These are phyloP conservation scores for Exserohilum rostratum DNA, from an alignment of 2,329 filamentous ascomycete species.

Conservation along the genomic window DNA sequence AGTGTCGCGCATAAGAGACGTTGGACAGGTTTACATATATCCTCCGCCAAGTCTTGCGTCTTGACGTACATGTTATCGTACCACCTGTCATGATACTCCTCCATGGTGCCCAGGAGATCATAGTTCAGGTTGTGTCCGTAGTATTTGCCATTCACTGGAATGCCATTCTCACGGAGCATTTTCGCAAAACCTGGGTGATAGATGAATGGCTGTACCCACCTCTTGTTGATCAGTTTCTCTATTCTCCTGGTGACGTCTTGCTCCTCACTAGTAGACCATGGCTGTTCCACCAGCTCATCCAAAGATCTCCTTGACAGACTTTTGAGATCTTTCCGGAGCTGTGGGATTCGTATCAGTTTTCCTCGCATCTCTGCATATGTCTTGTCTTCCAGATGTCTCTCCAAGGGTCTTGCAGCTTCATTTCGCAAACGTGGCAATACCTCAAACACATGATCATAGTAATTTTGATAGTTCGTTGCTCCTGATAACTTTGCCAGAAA, in stretches of 20 bases:
- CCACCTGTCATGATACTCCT: conserved; percentile 6
- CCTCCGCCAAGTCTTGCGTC: background rate
- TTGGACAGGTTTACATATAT: background rate
- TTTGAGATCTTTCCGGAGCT: background rate
- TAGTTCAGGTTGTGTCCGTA: conserved; percentile 13
- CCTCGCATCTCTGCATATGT: conserved; percentile 12
- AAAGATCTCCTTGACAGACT: background rate
- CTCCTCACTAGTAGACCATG: background rate
- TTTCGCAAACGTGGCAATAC: conserved; percentile 3
- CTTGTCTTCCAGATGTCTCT: conserved; percentile 10
- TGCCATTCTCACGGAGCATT: conserved; percentile 19
- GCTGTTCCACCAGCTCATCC: background rate
- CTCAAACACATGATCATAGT: conserved; percentile 11
- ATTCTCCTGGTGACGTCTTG: background rate
- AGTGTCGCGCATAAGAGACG: background rate
- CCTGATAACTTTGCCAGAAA: conserved; percentile 11
- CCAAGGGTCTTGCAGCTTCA: background rate
- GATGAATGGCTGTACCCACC: conserved; percentile 4
- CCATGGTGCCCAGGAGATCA: conserved; percentile 7
- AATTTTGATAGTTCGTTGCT: conserved; percentile 6
- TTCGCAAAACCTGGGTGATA: conserved; percentile 10
- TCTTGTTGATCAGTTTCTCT: background rate
- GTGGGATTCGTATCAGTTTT: background rate
- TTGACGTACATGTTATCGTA: background rate
- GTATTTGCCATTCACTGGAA: conserved; percentile 10